phyloP scores from a whole-genome alignment of 805 yeast species.

The Yamadazyma kitorensis region DNA sequence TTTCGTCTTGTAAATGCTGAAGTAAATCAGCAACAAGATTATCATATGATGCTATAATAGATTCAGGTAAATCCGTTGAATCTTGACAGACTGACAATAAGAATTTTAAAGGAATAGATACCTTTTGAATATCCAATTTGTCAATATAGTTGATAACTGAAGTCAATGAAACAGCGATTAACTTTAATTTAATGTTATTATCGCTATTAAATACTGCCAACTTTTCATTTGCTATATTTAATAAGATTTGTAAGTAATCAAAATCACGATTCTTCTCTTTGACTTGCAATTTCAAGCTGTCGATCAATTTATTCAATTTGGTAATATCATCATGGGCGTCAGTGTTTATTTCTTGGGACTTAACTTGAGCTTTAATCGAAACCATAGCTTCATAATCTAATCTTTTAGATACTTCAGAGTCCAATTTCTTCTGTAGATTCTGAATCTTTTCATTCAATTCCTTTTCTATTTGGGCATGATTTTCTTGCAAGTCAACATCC shows the following conservation, averaged over 20 bases:
- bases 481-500: constrained; percentile 49
- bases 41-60: no score
- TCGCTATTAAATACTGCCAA: constrained; percentile 1
- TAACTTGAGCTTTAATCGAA: no score
- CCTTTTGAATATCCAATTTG: no score
- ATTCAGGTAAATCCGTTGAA: no score
- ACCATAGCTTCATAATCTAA: neutral
- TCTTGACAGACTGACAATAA: no score
- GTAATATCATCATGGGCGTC: neutral
- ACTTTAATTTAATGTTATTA: neutral
- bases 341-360: neutral
- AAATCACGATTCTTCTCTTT: constrained; percentile 9
- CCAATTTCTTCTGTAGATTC: constrained; percentile 16
- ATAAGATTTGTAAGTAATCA: constrained; percentile 3
- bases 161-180: constrained; percentile 1
- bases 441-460: constrained; percentile 41
- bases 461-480: constrained; percentile 39
- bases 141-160: neutral
- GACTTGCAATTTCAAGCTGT: constrained; percentile 3
- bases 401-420: neutral
- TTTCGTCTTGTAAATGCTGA: constrained; percentile 6
- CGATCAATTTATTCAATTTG: constrained; percentile 1
- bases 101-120: no score
- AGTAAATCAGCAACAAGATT: neutral
- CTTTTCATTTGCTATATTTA: constrained; percentile 3